Evolutionary conservation across 805 yeast species (phyloP).

Genomic region (Maudiozyma saulgeensis): DNA sequence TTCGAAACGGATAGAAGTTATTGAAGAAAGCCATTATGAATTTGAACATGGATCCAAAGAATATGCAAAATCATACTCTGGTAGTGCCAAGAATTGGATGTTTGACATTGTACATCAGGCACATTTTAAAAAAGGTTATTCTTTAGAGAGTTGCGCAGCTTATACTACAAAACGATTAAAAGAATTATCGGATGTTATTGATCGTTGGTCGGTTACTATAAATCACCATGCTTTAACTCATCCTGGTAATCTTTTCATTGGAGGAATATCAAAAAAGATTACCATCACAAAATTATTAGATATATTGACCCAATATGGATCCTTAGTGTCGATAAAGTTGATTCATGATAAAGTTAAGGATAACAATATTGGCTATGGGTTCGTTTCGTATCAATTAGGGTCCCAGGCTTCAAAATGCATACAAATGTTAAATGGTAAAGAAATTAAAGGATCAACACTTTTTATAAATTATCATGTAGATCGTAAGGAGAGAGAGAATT

Average conservation of each 20-base stretch:
- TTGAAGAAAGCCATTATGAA: constrained; percentile 16
- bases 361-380: constrained; percentile 45
- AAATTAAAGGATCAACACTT: constrained; percentile 22
- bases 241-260: constrained; percentile 51
- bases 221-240: constrained; percentile 32
- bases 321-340: constrained; percentile 37
- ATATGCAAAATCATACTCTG: constrained; percentile 9
- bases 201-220: constrained; percentile 21
- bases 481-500: constrained; percentile 46
- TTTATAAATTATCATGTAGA: constrained; percentile 59
- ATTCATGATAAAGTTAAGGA: constrained; percentile 35
- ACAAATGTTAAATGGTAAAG: constrained; percentile 38
- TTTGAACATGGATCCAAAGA: constrained; percentile 20
- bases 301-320: constrained; percentile 35
- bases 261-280: constrained; percentile 37
- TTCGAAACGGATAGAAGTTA: constrained; percentile 12
- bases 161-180: not conserved
- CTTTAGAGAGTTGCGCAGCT: constrained; percentile 5
- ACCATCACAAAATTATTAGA: constrained; percentile 31
- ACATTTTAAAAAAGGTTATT: constrained; percentile 14
- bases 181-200: constrained; percentile 1
- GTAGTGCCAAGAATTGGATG: constrained; percentile 8
- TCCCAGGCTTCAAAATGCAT: constrained; percentile 58
- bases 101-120: constrained; percentile 22
- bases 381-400: constrained; percentile 51